Evolutionary conservation across 345 rosid genomes (phyloP).

Genomic region (Euphorbia peplus): DNA sequence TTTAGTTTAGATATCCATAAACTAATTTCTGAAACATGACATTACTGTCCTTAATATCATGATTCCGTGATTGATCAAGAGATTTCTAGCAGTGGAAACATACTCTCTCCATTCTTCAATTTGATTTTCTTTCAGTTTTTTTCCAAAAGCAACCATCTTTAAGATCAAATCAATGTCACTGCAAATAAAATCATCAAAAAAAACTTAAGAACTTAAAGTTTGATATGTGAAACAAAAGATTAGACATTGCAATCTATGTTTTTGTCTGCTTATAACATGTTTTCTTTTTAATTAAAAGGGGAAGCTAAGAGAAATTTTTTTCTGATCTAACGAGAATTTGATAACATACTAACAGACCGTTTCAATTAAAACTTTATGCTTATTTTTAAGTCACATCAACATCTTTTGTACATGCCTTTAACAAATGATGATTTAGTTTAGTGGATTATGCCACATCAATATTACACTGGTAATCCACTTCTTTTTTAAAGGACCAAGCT

Average conservation of each 20-base stretch:
- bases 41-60: no score
- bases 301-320: no score
- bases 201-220: background rate
- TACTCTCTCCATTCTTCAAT: constrained; percentile 56
- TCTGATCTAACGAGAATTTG: no score
- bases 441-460: background rate
- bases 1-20: background rate
- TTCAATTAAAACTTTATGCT: no score
- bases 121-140: constrained; percentile 42
- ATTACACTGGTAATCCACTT: background rate
- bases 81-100: constrained; percentile 7
- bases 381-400: no score
- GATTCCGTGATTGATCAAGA: no score
- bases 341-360: no score
- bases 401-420: no score
- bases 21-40: background rate
- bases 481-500: background rate
- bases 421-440: background rate
- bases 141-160: constrained; percentile 53
- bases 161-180: constrained; percentile 11
- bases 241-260: no score
- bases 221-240: no score
- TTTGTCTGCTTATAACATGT: no score
- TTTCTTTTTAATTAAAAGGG: no score
- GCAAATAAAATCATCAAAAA: constrained; percentile 2